Conservation (phyloP, 129 eudicot species). For the Ambrosia artemisiifolia region DNA sequence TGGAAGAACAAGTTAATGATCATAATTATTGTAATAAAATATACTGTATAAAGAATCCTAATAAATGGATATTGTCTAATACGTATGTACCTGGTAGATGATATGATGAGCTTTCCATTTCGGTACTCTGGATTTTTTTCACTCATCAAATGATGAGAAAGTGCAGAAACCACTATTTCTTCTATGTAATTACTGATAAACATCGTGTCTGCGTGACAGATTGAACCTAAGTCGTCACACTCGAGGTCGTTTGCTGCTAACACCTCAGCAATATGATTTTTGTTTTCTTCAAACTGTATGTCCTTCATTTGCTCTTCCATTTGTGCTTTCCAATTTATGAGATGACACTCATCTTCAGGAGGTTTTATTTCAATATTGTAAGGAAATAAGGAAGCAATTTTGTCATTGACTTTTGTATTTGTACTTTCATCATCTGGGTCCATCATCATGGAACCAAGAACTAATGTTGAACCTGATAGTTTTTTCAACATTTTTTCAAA, state of each 20-base stretch:
- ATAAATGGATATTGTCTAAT: not conserved
- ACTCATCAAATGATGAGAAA: slow-evolving; percentile 79
- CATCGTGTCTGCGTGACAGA: slow-evolving; percentile 78
- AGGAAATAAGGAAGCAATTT: slow-evolving; percentile 55
- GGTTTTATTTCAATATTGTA: slow-evolving; percentile 79
- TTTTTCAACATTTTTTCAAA: slow-evolving; percentile 70
- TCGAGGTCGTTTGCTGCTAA: slow-evolving; percentile 90
- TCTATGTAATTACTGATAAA: slow-evolving; percentile 69
- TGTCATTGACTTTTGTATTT: slow-evolving; percentile 52
- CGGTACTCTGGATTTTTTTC: slow-evolving; percentile 77
- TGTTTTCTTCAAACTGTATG: slow-evolving; percentile 78
- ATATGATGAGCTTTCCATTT: slow-evolving; percentile 85
- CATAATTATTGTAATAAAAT: not conserved
- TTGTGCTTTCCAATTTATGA: slow-evolving; percentile 70
- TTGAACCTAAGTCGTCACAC: slow-evolving; percentile 82
- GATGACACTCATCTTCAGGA: slow-evolving; percentile 82
- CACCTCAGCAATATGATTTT: slow-evolving; percentile 84
- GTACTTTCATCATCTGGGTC: slow-evolving; percentile 42
- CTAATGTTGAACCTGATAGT: slow-evolving; percentile 66
- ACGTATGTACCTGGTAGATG: slow-evolving; percentile 62
- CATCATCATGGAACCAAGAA: slow-evolving; percentile 72
- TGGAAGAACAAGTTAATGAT: not conserved
- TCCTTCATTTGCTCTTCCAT: slow-evolving; percentile 79
- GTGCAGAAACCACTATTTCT: slow-evolving; percentile 89
- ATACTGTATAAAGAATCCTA: not conserved